These are phyloP conservation scores for Fusarium transvaalense DNA, from an alignment of 2,329 filamentous ascomycete genomes.

Conservation along the genomic window DNA sequence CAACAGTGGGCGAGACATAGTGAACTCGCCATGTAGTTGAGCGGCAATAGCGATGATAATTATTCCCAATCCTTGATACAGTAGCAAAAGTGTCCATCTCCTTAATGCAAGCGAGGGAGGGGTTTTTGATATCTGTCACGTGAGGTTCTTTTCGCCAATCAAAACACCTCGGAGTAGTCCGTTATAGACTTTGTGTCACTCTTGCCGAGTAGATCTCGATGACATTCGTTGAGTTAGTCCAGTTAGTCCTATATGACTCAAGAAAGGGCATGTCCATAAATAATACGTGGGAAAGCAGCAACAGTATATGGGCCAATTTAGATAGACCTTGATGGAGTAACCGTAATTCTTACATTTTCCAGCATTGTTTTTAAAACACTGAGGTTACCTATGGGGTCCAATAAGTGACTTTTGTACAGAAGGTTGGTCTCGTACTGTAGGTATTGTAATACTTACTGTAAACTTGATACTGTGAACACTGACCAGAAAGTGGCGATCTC, in stretches of 20 bases:
- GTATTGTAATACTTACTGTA: no score
- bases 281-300: neutral
- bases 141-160: neutral
- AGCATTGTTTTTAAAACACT: no score
- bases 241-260: no score
- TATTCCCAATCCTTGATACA: neutral
- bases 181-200: neutral
- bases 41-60: no score
- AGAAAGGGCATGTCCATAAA: no score
- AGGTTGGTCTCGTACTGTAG: neutral
- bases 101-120: no score
- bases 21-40: no score
- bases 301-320: neutral
- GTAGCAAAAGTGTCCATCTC: neutral
- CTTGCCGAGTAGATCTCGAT: neutral
- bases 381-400: no score
- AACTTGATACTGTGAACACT: neutral
- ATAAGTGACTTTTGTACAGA: neutral
- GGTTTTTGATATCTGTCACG: neutral
- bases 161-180: neutral
- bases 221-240: neutral
- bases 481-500: constrained; percentile 18
- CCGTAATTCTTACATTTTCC: no score
- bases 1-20: no score
- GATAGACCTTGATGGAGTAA: neutral